Percentiles rank a stretch among this genome's conserved stretches.
phyloP scores from a whole-genome alignment of 306 rosid species.

The Bauhinia variegata region DNA sequence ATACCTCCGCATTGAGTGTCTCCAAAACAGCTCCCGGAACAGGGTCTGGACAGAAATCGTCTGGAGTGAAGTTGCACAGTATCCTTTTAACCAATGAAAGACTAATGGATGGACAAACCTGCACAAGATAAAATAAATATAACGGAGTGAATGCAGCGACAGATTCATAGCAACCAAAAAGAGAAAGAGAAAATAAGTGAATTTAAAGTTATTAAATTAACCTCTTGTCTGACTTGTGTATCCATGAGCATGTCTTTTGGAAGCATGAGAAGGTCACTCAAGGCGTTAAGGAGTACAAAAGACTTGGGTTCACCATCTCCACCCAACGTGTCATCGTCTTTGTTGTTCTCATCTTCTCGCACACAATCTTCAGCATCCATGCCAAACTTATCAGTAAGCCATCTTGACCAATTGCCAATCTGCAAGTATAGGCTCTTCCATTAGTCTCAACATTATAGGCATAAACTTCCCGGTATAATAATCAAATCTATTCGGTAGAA shows the following conservation, averaged over 20 bases:
- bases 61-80: constrained; percentile 97
- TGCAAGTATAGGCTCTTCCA: no score
- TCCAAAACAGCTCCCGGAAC: constrained; percentile 92
- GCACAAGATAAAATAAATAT: constrained; percentile 21
- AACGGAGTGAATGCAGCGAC: constrained; percentile 19
- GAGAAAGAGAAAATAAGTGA: constrained; percentile 14
- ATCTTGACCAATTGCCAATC: constrained; percentile 97
- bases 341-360: constrained; percentile 44
- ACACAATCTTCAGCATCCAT: constrained; percentile 67
- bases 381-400: constrained; percentile 84
- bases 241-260: constrained; percentile 97
- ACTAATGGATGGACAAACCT: constrained; percentile 90
- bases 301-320: constrained; percentile 53
- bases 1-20: constrained; percentile 85
- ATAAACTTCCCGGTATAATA: no score
- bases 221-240: constrained; percentile 79
- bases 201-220: constrained; percentile 38
- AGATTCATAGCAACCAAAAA: not conserved
- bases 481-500: not conserved
- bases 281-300: constrained; percentile 73
- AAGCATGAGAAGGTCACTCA: constrained; percentile 98
- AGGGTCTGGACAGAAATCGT: constrained; percentile 94
- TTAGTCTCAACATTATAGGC: no score
- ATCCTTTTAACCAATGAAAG: constrained; percentile 77
- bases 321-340: constrained; percentile 35